A percentile compares a stretch with the other conserved stretches of the same genome.
Evolutionary conservation across 1,139 yeast species (phyloP).

Genomic region (Pichia inconspicua): DNA sequence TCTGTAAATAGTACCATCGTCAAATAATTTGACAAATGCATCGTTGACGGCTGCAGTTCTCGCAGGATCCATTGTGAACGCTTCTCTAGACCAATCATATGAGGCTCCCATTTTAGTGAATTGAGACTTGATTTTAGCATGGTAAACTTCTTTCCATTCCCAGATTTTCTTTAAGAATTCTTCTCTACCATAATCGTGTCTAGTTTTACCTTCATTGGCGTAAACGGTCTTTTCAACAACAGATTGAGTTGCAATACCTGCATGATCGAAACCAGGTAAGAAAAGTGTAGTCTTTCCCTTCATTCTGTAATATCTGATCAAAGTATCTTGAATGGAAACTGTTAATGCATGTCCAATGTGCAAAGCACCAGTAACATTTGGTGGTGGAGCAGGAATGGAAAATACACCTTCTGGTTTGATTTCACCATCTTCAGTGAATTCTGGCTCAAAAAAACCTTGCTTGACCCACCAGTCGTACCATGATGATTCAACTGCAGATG

Average conservation of each 20-base stretch:
- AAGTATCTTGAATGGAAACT: slow-evolving; percentile 86
- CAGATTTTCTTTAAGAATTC: slow-evolving; percentile 81
- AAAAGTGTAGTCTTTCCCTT: slow-evolving; percentile 90
- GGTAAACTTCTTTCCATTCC: slow-evolving; percentile 98
- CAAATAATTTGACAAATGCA: slow-evolving; percentile 85
- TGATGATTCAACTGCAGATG: slow-evolving; percentile 87
- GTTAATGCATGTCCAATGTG: slow-evolving; percentile 99
- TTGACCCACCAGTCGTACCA: slow-evolving; percentile 99
- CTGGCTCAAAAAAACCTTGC: slow-evolving; percentile 83
- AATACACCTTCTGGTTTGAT: slow-evolving; percentile 76
- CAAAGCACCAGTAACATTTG: slow-evolving; percentile 96
- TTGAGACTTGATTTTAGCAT: slow-evolving; percentile 74
- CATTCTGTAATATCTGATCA: slow-evolving; percentile 94
- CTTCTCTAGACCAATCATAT: slow-evolving; percentile 92
- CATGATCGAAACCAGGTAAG: slow-evolving; percentile 97
- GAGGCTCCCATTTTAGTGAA: slow-evolving; percentile 89
- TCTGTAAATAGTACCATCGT: slow-evolving; percentile 92
- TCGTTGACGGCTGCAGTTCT: slow-evolving; percentile 78
- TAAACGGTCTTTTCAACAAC: slow-evolving; percentile 95
- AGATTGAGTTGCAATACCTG: slow-evolving; percentile 98
- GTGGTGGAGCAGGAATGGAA: slow-evolving; percentile 96
- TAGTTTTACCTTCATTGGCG: slow-evolving; percentile 80
- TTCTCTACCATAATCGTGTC: slow-evolving; percentile 94
- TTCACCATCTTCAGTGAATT: slow-evolving; percentile 66
- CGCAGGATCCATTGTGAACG: slow-evolving; percentile 80